phyloP scores from a whole-genome alignment of 371 early-diverging fungal species.

The Mycotypha africana region DNA sequence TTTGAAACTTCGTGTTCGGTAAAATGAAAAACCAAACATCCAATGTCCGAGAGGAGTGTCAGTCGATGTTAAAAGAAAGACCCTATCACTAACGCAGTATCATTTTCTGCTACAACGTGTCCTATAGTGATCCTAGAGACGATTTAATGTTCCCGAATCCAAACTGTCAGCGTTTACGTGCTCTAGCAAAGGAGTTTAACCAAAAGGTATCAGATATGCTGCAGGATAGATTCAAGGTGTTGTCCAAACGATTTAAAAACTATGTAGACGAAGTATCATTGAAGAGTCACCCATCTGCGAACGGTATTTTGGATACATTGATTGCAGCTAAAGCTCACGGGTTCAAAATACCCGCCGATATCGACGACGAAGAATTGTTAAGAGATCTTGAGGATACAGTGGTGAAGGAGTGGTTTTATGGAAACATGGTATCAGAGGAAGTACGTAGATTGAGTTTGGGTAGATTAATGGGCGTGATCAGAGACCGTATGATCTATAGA shows the following conservation, averaged over 20 bases:
- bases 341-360: constrained; percentile 42
- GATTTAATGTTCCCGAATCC: constrained; percentile 45
- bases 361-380: constrained; percentile 27
- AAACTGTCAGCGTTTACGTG: constrained; percentile 33
- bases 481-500: constrained; percentile 35
- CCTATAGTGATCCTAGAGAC: constrained; percentile 29
- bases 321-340: constrained; percentile 43
- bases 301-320: constrained; percentile 44
- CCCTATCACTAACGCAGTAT: background rate
- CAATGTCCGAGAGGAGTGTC: background rate
- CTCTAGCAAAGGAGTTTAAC: constrained; percentile 28
- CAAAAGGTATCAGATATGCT: constrained; percentile 23
- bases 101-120: background rate
- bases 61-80: background rate
- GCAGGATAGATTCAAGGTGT: constrained; percentile 23
- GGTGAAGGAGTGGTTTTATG: constrained; percentile 41
- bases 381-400: constrained; percentile 33
- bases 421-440: constrained; percentile 23
- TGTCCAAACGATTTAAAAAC: constrained; percentile 21
- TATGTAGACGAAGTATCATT: constrained; percentile 37
- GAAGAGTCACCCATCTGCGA: constrained; percentile 45
- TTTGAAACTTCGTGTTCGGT: constrained; percentile 39
- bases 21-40: constrained; percentile 2
- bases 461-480: constrained; percentile 47
- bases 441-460: constrained; percentile 49